Evolutionary conservation across 2,329 filamentous ascomycete genomes (phyloP).

Genomic region (Penicillium sp.): DNA sequence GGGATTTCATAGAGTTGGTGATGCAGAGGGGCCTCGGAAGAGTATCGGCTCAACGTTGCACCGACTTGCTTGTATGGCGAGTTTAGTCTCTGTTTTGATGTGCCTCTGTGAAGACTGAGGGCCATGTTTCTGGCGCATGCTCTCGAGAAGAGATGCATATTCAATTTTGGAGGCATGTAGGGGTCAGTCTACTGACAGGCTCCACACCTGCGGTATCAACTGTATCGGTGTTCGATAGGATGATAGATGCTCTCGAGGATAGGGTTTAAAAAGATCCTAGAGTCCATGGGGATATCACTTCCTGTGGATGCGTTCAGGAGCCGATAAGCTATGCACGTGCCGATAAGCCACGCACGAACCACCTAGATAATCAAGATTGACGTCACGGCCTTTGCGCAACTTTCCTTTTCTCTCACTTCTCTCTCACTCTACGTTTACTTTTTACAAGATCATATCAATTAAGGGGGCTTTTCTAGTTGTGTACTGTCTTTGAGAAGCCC

Average conservation of each 20-base stretch:
- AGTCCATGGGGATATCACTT: not conserved
- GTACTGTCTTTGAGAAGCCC: too few relatives aligned
- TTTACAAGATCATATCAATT: not conserved
- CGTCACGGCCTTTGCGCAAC: not conserved
- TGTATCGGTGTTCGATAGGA: not conserved
- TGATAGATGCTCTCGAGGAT: not conserved
- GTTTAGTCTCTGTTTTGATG: not conserved
- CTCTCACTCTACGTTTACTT: not conserved
- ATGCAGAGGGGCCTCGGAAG: not conserved
- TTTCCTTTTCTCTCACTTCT: not conserved
- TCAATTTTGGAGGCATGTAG: not conserved
- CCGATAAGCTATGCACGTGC: conserved; percentile 2
- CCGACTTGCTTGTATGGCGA: not conserved
- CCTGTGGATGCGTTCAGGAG: not conserved
- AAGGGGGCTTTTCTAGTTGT: not conserved
- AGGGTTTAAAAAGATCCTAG: not conserved
- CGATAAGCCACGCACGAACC: not conserved
- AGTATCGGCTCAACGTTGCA: not conserved
- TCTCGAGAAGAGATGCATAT: not conserved
- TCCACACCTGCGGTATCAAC: not conserved
- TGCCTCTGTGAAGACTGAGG: not conserved
- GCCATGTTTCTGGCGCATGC: not conserved
- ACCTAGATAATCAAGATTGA: not conserved
- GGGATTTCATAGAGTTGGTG: conserved; percentile 1
- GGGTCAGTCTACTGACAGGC: not conserved